phyloP scores from a whole-genome alignment of 2,329 filamentous ascomycete genomes.

The Cercospora sp. region DNA sequence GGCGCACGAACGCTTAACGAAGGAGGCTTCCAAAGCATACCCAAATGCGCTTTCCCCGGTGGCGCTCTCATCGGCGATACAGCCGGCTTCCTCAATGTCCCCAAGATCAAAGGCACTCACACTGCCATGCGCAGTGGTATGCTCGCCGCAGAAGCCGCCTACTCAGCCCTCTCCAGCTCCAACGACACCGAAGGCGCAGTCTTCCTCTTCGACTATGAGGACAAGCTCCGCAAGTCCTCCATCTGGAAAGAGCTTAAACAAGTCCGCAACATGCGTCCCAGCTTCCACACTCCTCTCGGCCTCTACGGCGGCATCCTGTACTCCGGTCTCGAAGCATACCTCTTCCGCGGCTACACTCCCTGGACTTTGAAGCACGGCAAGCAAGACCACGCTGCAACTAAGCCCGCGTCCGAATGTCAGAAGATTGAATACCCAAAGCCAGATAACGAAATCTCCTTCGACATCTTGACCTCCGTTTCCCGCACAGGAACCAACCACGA shows the following conservation, averaged over 20 bases:
- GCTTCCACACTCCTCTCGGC: conserved; percentile 84
- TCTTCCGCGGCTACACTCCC: conserved; percentile 80
- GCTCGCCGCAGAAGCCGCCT: conserved; percentile 90
- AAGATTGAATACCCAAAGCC: conserved; percentile 98
- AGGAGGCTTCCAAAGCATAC: conserved; percentile 95
- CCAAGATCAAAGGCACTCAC: conserved; percentile 98
- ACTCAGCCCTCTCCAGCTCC: conserved; percentile 63
- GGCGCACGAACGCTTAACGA: conserved; percentile 88
- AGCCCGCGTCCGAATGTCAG: conserved; percentile 71
- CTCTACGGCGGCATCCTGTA: conserved; percentile 88
- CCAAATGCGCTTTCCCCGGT: conserved; percentile 93
- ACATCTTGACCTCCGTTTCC: conserved; percentile 92
- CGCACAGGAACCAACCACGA: conserved; percentile 97
- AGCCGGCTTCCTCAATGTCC: conserved; percentile 93
- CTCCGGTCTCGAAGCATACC: conserved; percentile 85
- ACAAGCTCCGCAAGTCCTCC: conserved; percentile 75
- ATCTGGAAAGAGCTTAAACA: conserved; percentile 95
- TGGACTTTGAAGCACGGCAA: conserved; percentile 90
- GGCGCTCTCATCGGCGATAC: conserved; percentile 95
- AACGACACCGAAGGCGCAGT: conserved; percentile 64
- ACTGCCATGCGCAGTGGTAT: conserved; percentile 98
- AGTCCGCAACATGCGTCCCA: conserved; percentile 96
- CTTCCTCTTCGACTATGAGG: conserved; percentile 94
- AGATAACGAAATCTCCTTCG: conserved; percentile 90
- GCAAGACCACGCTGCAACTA: conserved; percentile 76